Percentiles rank a stretch among this genome's conserved stretches.
Conservation (phyloP, 805 yeast species). For the Debaryomyces maramus region DNA sequence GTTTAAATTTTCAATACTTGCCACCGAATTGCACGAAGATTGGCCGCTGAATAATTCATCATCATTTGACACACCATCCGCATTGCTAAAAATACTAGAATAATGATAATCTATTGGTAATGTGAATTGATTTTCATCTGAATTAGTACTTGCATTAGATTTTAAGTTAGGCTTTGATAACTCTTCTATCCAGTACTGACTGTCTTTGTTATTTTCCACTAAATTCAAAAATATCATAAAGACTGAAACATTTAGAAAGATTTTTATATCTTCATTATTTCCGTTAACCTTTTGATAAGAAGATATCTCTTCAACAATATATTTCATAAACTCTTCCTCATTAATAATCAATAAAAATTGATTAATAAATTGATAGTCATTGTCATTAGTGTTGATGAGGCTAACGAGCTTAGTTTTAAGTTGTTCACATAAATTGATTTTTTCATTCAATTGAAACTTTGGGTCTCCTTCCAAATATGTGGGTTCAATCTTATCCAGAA, state of each 20-base stretch:
- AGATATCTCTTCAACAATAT: conserved; percentile 14
- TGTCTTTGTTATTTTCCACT: conserved; percentile 16
- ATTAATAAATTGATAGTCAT: conserved; percentile 3
- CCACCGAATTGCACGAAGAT: background rate
- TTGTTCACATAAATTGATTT: conserved; percentile 6
- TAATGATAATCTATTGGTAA: conserved; percentile 25
- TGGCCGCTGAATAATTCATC: conserved; percentile 10
- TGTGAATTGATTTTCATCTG: conserved; percentile 13
- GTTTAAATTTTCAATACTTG: background rate
- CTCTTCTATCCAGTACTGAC: conserved; percentile 23
- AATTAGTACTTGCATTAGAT: background rate
- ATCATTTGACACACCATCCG: conserved; percentile 4
- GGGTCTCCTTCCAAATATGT: background rate
- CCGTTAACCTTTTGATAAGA: conserved; percentile 18
- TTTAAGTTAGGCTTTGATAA: conserved; percentile 3
- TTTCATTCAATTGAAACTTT: background rate
- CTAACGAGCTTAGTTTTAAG: conserved; percentile 4
- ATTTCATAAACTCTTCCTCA: conserved; percentile 7
- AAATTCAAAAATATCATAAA: conserved; percentile 19
- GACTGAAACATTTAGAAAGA: conserved; percentile 22
- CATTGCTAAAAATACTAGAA: conserved; percentile 26
- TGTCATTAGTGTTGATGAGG: background rate
- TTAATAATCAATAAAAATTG: conserved; percentile 4
- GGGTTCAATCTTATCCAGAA: background rate
- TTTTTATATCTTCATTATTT: conserved; percentile 24